Percentiles rank a stretch among this genome's conserved stretches.
These are phyloP conservation scores for Pascua sp. DNA, from an alignment of 1,284 basidiomycete species.

Conservation along the genomic window DNA sequence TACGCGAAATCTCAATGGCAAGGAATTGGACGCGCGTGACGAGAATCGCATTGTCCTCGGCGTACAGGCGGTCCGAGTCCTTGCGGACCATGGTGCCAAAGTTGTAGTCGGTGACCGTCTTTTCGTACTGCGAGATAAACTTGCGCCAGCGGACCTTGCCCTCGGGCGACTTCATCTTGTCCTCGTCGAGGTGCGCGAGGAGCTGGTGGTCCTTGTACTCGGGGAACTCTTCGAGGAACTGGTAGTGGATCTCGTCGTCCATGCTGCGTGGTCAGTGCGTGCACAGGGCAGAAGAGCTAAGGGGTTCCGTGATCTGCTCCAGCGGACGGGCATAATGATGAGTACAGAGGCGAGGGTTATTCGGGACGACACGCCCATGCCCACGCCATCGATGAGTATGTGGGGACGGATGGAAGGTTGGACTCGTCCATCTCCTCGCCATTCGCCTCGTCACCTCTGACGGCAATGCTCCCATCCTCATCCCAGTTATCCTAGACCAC, in stretches of 20 bases:
- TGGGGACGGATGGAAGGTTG: too few species aligned
- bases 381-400: too few species aligned
- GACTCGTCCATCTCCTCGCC: too few species aligned
- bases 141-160: constrained; percentile 90
- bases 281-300: not conserved
- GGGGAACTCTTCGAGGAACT: constrained; percentile 75
- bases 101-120: constrained; percentile 88
- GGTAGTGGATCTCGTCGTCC: constrained; percentile 87
- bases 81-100: constrained; percentile 92
- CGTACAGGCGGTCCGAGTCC: constrained; percentile 77
- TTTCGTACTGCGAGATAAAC: constrained; percentile 76
- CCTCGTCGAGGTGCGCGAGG: constrained; percentile 76
- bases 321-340: too few species aligned
- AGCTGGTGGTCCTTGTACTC: constrained; percentile 68
- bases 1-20: constrained; percentile 90
- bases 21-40: constrained; percentile 78
- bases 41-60: constrained; percentile 90
- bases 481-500: constrained; percentile 25
- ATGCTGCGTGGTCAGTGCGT: constrained; percentile 54
- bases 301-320: too few species aligned
- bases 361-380: too few species aligned
- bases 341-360: too few species aligned
- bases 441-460: too few species aligned
- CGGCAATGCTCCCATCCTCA: not conserved
- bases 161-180: constrained; percentile 87